Conservation (phyloP, 441 rosid genomes). For the Jatropha podagrica region DNA sequence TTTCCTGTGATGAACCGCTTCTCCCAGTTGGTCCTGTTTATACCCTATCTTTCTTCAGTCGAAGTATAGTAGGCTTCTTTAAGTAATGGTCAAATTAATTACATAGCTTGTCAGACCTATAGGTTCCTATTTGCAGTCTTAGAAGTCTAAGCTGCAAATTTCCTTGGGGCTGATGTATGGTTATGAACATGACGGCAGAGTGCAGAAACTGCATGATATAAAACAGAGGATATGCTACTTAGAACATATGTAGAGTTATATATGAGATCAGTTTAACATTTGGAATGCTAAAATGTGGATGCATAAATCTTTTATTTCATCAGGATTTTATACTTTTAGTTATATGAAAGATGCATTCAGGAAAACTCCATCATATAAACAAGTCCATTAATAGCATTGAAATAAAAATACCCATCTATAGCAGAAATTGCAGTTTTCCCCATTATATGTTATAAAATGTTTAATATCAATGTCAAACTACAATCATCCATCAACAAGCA, state of each 20-base stretch:
- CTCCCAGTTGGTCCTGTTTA: not conserved
- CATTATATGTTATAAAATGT: not conserved
- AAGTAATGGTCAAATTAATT: not conserved
- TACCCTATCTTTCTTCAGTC: not conserved
- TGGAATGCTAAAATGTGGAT: not conserved
- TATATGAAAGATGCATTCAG: not conserved
- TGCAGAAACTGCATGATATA: not conserved
- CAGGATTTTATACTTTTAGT: not conserved
- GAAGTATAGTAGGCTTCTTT: not conserved
- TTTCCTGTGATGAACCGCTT: not conserved
- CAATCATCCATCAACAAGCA: not conserved
- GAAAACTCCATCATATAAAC: not conserved
- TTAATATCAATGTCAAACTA: not conserved
- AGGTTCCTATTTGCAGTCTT: not conserved
- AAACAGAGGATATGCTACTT: not conserved
- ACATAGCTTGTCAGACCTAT: not conserved
- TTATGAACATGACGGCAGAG: no score
- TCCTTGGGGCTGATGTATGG: no score
- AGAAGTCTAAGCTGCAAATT: not conserved
- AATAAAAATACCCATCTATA: not conserved
- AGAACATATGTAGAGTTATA: not conserved
- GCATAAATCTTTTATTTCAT: not conserved
- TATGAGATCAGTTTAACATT: not conserved
- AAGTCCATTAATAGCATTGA: not conserved
- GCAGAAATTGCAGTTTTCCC: not conserved